Conservation (phyloP, 2,329 filamentous ascomycete genomes). For the Penicillium sp. region DNA sequence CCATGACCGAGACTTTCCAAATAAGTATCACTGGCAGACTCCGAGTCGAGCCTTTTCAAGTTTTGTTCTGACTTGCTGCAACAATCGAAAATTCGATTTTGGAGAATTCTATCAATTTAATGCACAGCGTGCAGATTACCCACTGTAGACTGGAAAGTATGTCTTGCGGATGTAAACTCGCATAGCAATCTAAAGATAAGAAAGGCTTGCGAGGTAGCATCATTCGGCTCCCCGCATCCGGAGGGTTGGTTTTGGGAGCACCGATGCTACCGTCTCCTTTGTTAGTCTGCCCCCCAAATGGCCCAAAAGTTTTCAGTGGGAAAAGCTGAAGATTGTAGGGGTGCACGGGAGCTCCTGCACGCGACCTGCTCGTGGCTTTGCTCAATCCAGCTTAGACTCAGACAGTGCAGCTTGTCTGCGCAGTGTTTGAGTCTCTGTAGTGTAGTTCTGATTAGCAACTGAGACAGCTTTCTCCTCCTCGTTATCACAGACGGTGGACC, state of each 20-base stretch:
- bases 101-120: too few relatives aligned
- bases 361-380: conserved; percentile 13
- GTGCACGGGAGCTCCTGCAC: conserved; percentile 1
- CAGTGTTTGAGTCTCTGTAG: background rate
- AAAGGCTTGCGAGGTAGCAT: background rate
- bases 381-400: background rate
- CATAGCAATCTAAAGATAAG: too few relatives aligned
- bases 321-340: background rate
- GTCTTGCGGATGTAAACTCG: too few relatives aligned
- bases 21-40: background rate
- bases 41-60: background rate
- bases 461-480: background rate
- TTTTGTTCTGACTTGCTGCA: background rate
- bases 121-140: too few relatives aligned
- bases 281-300: conserved; percentile 2
- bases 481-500: conserved; percentile 7
- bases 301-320: too few relatives aligned
- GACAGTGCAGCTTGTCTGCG: background rate
- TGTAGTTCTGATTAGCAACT: background rate
- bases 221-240: conserved; percentile 27
- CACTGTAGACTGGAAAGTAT: too few relatives aligned
- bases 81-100: too few relatives aligned
- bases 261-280: conserved; percentile 29
- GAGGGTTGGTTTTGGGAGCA: conserved; percentile 8
- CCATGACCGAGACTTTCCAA: background rate